Conservation (phyloP, 352 stramenopile genomes). For the Globisporangium carolinianum region DNA sequence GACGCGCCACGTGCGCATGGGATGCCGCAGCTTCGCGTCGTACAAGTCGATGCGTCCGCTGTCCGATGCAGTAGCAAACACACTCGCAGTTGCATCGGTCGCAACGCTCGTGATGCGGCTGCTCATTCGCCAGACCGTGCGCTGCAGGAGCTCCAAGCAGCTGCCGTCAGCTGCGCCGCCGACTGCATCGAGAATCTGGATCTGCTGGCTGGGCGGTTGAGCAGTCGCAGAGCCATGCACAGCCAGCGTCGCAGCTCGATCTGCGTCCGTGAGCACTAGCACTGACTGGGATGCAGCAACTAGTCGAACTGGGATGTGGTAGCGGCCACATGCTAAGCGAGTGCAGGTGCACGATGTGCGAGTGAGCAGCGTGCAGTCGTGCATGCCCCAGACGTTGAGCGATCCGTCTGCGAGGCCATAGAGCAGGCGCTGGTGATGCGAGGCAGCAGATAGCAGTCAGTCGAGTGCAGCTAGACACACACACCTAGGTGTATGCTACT, state of each 20-base stretch:
- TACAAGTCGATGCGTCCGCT: constrained; percentile 5
- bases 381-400: constrained; percentile 10
- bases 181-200: not conserved
- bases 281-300: not conserved
- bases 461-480: not conserved
- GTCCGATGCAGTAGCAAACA: constrained; percentile 7
- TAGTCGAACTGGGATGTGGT: not conserved
- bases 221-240: not conserved
- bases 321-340: not conserved
- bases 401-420: constrained; percentile 10
- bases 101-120: constrained; percentile 8
- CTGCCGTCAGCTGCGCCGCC: not conserved
- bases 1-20: constrained; percentile 4
- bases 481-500: too few species aligned
- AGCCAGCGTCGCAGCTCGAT: too few species aligned
- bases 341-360: not conserved
- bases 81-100: not conserved
- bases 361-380: not conserved
- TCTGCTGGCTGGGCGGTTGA: not conserved
- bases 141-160: not conserved
- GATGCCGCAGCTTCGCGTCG: constrained; percentile 10
- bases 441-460: not conserved
- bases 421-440: constrained; percentile 7
- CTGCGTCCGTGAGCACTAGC: too few species aligned
- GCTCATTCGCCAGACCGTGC: not conserved